Conservation (phyloP, 768 basidiomycete genomes). For the Albatrellus ellisii region DNA sequence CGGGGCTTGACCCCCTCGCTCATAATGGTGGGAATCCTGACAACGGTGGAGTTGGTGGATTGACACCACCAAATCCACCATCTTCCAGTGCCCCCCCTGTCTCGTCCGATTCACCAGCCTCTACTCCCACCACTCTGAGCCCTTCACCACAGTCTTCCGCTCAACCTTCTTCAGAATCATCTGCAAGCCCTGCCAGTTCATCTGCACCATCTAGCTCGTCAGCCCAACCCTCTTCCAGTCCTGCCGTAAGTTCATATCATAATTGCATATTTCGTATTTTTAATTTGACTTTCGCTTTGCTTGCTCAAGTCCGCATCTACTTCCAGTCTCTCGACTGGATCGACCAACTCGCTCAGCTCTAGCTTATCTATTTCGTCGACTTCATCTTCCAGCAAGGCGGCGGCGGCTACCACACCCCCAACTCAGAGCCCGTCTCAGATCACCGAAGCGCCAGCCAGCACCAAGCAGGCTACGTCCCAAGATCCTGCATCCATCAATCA, state of each 20-base stretch:
- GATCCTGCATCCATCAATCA: slow-evolving; percentile 13
- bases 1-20: slow-evolving; percentile 12
- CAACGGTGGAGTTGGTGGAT: background rate
- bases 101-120: slow-evolving; percentile 5
- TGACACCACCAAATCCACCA: slow-evolving; percentile 1
- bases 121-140: slow-evolving; percentile 8
- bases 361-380: slow-evolving; percentile 17
- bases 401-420: slow-evolving; percentile 10
- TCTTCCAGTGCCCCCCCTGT: slow-evolving; percentile 8
- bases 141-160: background rate
- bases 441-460: slow-evolving; percentile 11
- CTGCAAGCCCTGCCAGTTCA: slow-evolving; percentile 1
- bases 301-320: background rate
- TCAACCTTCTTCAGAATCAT: slow-evolving; percentile 2
- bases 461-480: slow-evolving; percentile 16
- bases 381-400: slow-evolving; percentile 11
- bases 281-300: background rate
- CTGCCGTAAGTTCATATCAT: slow-evolving; percentile 1
- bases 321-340: slow-evolving; percentile 4
- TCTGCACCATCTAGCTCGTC: background rate
- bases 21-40: background rate
- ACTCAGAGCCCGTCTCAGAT: background rate
- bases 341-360: slow-evolving; percentile 7
- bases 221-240: background rate
- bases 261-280: background rate